Conservation (phyloP, 371 early-diverging fungal species). For the Mucor lusitanicus region DNA sequence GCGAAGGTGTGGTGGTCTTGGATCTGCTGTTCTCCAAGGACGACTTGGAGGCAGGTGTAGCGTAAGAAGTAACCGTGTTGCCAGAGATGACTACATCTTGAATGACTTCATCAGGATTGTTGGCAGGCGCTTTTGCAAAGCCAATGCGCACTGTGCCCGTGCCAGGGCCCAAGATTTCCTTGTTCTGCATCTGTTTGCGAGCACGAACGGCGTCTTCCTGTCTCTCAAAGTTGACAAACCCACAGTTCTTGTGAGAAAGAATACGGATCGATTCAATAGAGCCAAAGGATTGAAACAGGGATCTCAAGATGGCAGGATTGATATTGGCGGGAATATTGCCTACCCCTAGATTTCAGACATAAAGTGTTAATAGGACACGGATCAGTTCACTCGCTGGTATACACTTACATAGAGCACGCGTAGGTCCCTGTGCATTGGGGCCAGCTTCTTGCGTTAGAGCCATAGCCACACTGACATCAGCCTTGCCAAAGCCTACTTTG, state of each 20-base stretch:
- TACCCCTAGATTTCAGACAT: conserved; percentile 61
- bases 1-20: background rate
- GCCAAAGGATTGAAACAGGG: conserved; percentile 81
- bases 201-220: conserved; percentile 90
- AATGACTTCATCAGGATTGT: conserved; percentile 18
- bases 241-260: conserved; percentile 93
- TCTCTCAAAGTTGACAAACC: conserved; percentile 90
- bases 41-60: conserved; percentile 37
- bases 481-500: conserved; percentile 91
- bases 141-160: conserved; percentile 83
- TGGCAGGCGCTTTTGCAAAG: conserved; percentile 81
- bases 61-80: conserved; percentile 5
- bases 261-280: conserved; percentile 90
- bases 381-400: background rate
- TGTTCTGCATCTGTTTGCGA: conserved; percentile 82
- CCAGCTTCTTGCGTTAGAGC: conserved; percentile 50
- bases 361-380: background rate
- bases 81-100: conserved; percentile 5
- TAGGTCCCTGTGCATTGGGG: conserved; percentile 49
- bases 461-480: conserved; percentile 60
- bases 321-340: conserved; percentile 89
- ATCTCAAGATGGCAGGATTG: conserved; percentile 72
- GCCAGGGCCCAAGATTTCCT: conserved; percentile 79
- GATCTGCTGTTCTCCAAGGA: background rate
- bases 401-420: conserved; percentile 51